Evolutionary conservation across 176 grass and related monocot genomes (phyloP).

Genomic region (Eremochloa ophiuroides): DNA sequence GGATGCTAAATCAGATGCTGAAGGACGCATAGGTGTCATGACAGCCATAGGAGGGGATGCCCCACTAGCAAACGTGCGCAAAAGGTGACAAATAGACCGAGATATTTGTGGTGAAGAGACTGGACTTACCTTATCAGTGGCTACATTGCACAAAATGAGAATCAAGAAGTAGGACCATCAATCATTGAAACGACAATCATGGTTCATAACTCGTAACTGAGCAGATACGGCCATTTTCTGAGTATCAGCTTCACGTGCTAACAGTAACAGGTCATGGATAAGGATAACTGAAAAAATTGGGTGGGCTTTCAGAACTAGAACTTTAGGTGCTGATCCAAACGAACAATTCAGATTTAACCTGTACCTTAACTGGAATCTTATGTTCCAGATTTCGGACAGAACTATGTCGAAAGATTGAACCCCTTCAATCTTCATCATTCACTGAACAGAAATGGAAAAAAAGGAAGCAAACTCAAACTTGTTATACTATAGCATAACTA

Average conservation of each 20-base stretch:
- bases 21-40: neutral
- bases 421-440: neutral
- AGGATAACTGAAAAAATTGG: neutral
- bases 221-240: neutral
- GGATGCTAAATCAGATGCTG: constrained; percentile 13
- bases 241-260: neutral
- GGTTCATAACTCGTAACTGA: neutral
- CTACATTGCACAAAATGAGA: neutral
- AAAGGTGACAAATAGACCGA: neutral
- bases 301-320: neutral
- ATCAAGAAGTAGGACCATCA: constrained; percentile 26
- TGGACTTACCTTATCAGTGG: constrained; percentile 4
- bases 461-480: neutral
- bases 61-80: neutral
- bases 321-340: neutral
- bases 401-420: neutral
- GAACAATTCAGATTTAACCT: neutral
- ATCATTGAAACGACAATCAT: constrained; percentile 15
- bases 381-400: neutral
- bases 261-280: neutral
- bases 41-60: neutral
- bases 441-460: neutral
- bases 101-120: constrained; percentile 16
- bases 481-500: neutral
- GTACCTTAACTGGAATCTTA: neutral